Conservation (phyloP, 192 early-diverging fungal genomes). For the Backusella liffmaniae region DNA sequence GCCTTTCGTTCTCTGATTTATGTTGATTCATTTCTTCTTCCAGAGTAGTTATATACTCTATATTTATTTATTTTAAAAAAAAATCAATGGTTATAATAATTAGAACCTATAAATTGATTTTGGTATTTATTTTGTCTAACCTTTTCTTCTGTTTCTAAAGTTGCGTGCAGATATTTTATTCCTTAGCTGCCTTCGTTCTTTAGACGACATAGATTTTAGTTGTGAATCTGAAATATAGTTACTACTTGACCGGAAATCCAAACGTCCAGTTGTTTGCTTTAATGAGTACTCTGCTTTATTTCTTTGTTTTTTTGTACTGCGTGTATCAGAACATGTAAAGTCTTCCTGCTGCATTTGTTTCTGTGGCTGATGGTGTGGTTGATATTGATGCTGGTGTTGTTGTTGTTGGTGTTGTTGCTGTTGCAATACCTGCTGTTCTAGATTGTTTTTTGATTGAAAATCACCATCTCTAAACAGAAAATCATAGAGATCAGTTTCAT, state of each 20-base stretch:
- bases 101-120: background rate
- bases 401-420: background rate
- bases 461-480: background rate
- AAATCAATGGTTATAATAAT: background rate
- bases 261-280: background rate
- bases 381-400: too few species aligned
- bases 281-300: background rate
- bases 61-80: background rate
- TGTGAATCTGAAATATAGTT: background rate
- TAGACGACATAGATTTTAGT: conserved; percentile 7
- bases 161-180: conserved; percentile 30
- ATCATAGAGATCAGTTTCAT: background rate
- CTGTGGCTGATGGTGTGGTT: too few species aligned
- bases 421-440: background rate
- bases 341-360: background rate
- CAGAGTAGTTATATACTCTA: conserved; percentile 29
- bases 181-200: conserved; percentile 23
- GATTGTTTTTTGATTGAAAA: background rate
- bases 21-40: conserved; percentile 22
- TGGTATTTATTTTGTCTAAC: background rate
- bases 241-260: conserved; percentile 2
- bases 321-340: background rate
- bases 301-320: background rate
- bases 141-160: conserved; percentile 24
- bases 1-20: background rate